Evolutionary conservation across 441 rosid species (phyloP), one percentile per base, ranked within the genome.

Genomic region (Croton setiger): DNA sequence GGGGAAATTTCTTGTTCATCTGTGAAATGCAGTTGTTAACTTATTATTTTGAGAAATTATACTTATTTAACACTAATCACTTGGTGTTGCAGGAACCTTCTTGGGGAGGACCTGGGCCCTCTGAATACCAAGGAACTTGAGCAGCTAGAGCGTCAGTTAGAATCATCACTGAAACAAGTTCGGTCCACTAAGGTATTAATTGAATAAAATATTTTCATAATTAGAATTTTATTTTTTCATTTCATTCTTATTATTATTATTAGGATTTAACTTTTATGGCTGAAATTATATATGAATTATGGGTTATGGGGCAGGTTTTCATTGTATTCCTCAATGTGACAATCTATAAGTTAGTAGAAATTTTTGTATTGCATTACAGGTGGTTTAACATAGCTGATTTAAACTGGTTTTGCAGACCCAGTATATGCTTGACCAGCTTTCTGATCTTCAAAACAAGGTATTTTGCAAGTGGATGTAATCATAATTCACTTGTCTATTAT

Each of bases 101-200:
- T 92, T 64, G 99, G 99, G 52, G 99, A 92, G 78, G 99, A 95
- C 57, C 75, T 95, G 79, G 97, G 97, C 18, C 91, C 93, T 67
- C 71, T 95, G 44, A 85, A 81, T 64, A 80, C 95, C 14, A 92
- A 92, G 88, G 99, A 92, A 53, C 91, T 94, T 58, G 97, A 89
- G 80, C 96, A 94, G 79, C 93, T 94, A 61, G 97, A 94, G 84
- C 93, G 88, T 75, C 92, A 90, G 70, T 87, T 95, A 5, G 93
- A 92, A 31, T 78, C 89, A 63, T 86, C 98, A 51, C 71, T 95
- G 76, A 92, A 90, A 80, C 96, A 84, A 78, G 94, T 92, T 71
- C 86, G 97, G 65, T 90, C 93, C 71, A 95, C 88, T 69, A 92
- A 83, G 96, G 99, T 94, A 75, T 72, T 61, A 61, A 20, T 18